Base-by-base conservation (phyloP, 176 grass and related monocot species). In the Oryza punctata region DNA sequence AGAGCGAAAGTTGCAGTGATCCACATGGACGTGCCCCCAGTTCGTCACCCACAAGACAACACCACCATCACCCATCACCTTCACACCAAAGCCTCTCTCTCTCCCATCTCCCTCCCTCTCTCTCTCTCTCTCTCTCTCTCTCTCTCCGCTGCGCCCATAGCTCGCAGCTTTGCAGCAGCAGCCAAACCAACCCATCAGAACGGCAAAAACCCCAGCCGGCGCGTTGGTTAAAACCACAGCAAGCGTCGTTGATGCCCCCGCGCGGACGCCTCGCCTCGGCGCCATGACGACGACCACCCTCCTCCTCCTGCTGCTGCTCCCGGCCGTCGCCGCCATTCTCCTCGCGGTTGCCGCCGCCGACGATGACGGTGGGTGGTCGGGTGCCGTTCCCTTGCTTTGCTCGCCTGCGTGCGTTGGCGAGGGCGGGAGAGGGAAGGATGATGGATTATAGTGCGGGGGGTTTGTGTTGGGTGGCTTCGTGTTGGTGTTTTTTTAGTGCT, bases 331-430 rank as follows among this genome's bases (percentile, higher is more conserved):
- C 44, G 77, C 77, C 66, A 49, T 85, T 33, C 73, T 88, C 75
- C 32, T 83, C 57, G 59, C 44, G 9, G 61, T 60, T 61, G 69
- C 49, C 57, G 68, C 67, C 59, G 68, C 35, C 69, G 57, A n/a
- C 69, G 87, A 89, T 21, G 87, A 89, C 38, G 87, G 87, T 89
- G 24, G 27, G 87, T 84, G 23, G 11, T 61, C 5, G 49, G 1
- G 37, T 38, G 37, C 37, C 37, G 37, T 38, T 38, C 37, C 37
- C 37, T 38, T 38, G 37, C 37, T 38, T 8, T 38, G 37, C 37
- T 38, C 37, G 37, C 45, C 12, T 47, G 45, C 45, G 45, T 57
- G 50, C 50, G 50, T 57, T 57, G 18, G 50, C 10, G 50, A 57
- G 50, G 18, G 33, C 5, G 33, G 6, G 50, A 57, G 47, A 57